phyloP scores from a whole-genome alignment of 495 filamentous ascomycete genomes.

The Lophiotrema nucula region DNA sequence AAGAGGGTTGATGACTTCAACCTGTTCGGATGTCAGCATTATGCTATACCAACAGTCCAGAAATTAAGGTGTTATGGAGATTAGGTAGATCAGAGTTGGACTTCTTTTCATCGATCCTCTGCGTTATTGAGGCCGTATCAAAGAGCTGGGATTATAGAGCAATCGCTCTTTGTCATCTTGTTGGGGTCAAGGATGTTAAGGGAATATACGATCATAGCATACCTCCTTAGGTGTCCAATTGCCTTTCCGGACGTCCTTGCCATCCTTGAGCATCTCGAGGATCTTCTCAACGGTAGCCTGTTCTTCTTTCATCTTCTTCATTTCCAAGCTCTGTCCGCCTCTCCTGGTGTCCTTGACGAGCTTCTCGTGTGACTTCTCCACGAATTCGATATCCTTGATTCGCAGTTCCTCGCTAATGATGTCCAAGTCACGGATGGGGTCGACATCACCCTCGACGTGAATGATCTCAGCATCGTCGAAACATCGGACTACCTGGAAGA shows the following conservation, averaged over 20 bases:
- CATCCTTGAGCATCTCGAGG: slow-evolving; percentile 72
- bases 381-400: slow-evolving; percentile 98
- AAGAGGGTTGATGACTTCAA: slow-evolving; percentile 96
- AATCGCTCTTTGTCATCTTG: slow-evolving; percentile 98
- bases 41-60: no score
- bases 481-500: slow-evolving; percentile 98
- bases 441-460: slow-evolving; percentile 97
- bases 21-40: no score
- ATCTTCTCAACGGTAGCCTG: slow-evolving; percentile 90
- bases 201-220: slow-evolving; percentile 44
- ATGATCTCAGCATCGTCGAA: slow-evolving; percentile 99
- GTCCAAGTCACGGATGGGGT: slow-evolving; percentile 86
- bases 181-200: slow-evolving; percentile 40
- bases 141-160: slow-evolving; percentile 99
- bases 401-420: slow-evolving; percentile 97
- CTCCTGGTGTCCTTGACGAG: slow-evolving; percentile 88
- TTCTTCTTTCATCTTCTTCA: slow-evolving; percentile 96
- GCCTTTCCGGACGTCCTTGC: slow-evolving; percentile 89
- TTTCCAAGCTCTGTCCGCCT: slow-evolving; percentile 94
- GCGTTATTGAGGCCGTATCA: slow-evolving; percentile 76
- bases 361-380: slow-evolving; percentile 87
- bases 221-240: slow-evolving; percentile 96
- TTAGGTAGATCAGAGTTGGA: slow-evolving; percentile 52
- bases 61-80: neutral
- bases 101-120: slow-evolving; percentile 82